Base-by-base conservation (phyloP, 2,329 filamentous ascomycete species). In the Calonectria honghensis region DNA sequence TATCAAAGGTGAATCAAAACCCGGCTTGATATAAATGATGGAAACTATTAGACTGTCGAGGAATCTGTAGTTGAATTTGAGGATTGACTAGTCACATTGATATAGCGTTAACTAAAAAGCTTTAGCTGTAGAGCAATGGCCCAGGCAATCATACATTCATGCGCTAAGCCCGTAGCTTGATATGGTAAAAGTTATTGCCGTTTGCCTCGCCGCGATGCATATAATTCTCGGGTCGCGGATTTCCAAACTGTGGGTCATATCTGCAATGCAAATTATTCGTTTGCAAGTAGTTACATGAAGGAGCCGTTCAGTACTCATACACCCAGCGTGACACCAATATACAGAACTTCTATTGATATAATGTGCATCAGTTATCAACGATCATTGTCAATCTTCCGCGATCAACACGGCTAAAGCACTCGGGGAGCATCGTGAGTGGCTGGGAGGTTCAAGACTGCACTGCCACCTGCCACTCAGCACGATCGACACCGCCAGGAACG, bases 331-430 rank as follows among this genome's bases (percentile, higher is more conserved):
- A 39, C 35, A 32, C 4, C 5, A 39, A 37, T 35, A 1, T 7
- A 27, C n/a, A 16, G 16, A 18, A 4, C 9, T 48, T 6, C 20
- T 10, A 24, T 24, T 3, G 2, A 24, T 48, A n/a, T 11, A 24
- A 13, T 39, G n/a, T n/a, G 35, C 18, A 24, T 41, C 57, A 24
- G 6, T 29, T 39, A 41, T 31, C 14, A 37, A 29, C 24, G 35
- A 63, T 63, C 57, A 31, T 7, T 63, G 57, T 41, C 57, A 63
- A 63, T 63, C 57, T 20, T 41, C 57, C 57, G 57, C 57, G 57
- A 63, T 63, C 57, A 39, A 63, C 37, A 29, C 52, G 3, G 57
- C 35, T 13, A 39, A 41, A 41, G 16, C 24, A 41, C 14, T 45
- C 1, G 16, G n/a, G 2, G 4, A 63, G 18, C 24, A 39, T 41